phyloP scores from a whole-genome alignment of 306 rosid species.

The Echinosophora koreensis region DNA sequence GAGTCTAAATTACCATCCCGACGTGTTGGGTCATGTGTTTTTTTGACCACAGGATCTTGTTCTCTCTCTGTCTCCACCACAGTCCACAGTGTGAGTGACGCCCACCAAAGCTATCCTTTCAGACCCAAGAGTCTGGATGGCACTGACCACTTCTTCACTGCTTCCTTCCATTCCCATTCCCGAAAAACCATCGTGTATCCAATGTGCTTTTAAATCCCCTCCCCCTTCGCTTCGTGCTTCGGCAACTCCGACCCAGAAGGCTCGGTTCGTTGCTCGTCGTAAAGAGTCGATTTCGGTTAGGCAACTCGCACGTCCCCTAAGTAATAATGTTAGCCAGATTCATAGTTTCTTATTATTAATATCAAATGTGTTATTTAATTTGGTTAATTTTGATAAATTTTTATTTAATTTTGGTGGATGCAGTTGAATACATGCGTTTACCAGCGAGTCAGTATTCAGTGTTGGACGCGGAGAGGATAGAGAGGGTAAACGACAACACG shows the following conservation, averaged over 20 bases:
- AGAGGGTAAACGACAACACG: slow-evolving; percentile 83
- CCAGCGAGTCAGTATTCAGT: slow-evolving; percentile 99
- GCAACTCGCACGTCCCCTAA: slow-evolving; percentile 82
- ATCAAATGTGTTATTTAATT: background rate
- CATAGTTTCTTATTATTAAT: background rate
- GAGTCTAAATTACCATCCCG: no score
- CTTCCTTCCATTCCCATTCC: slow-evolving; percentile 48
- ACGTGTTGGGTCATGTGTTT: background rate
- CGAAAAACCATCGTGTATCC: background rate
- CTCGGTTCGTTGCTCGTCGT: slow-evolving; percentile 80
- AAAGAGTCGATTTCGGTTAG: slow-evolving; percentile 71
- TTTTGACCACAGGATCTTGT: no score
- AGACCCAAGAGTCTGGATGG: slow-evolving; percentile 55
- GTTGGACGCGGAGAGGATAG: slow-evolving; percentile 96
- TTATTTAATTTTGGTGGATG: slow-evolving; percentile 23
- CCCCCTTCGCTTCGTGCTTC: slow-evolving; percentile 65
- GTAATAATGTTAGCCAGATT: slow-evolving; percentile 61
- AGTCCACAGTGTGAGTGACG: background rate
- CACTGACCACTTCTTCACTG: slow-evolving; percentile 55
- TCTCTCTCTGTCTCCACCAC: background rate
- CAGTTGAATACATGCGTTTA: slow-evolving; percentile 90
- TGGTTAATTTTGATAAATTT: background rate
- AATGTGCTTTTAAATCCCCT: slow-evolving; percentile 43
- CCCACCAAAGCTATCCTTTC: background rate
- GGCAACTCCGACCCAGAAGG: slow-evolving; percentile 63